A percentile compares a stretch with the other conserved stretches of the same genome.
Evolutionary conservation across 805 yeast species (phyloP).

Genomic region (Tetrapisispora iriomotensis): DNA sequence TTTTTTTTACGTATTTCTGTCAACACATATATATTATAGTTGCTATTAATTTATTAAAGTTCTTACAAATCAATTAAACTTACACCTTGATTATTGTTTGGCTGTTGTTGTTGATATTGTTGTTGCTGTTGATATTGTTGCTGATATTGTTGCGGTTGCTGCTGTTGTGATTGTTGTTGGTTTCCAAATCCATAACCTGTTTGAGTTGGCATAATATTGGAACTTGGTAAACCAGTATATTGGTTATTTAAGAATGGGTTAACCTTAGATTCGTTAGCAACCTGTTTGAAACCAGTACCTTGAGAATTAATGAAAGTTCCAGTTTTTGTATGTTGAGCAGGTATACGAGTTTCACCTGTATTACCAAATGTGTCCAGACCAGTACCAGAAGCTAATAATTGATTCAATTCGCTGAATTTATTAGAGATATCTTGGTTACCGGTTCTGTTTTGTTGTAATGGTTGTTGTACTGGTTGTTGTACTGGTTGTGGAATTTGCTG

Average conservation of each 20-base stretch:
- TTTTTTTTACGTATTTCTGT: neutral
- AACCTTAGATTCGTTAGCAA: constrained; percentile 28
- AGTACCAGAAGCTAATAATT: constrained; percentile 72
- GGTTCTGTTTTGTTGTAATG: constrained; percentile 38
- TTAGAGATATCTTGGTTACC: constrained; percentile 49
- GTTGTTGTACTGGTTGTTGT: constrained; percentile 23
- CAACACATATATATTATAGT: neutral
- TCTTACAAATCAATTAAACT: constrained; percentile 4
- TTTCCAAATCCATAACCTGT: constrained; percentile 96
- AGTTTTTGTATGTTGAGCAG: constrained; percentile 85
- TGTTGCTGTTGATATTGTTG: constrained; percentile 4
- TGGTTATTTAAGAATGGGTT: constrained; percentile 49
- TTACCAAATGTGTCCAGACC: constrained; percentile 78
- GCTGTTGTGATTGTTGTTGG: constrained; percentile 31
- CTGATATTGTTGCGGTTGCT: constrained; percentile 9
- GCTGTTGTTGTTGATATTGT: constrained; percentile 31
- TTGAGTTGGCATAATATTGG: constrained; percentile 64
- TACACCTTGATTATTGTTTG: constrained; percentile 3
- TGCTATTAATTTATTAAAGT: neutral
- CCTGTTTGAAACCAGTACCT: constrained; percentile 70
- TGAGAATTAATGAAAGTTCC: constrained; percentile 75
- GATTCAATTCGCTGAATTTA: constrained; percentile 62
- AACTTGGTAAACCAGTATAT: constrained; percentile 60
- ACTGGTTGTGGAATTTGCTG: neutral
- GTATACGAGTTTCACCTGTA: constrained; percentile 48